Conservation (phyloP, 257 asterid genomes). For the Solanum pennellii region DNA sequence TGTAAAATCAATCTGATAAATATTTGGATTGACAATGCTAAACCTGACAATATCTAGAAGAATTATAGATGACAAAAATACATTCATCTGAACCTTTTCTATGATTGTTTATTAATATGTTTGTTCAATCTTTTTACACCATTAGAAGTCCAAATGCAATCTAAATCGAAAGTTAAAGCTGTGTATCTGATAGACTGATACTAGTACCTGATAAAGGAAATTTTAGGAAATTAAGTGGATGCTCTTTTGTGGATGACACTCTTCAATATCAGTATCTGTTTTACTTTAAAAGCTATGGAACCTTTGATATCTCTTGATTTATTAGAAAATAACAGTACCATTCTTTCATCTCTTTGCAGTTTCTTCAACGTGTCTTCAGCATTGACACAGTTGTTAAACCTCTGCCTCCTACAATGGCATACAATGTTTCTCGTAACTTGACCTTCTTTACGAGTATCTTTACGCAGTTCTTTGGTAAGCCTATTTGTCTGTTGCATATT, state of each 20-base stretch:
- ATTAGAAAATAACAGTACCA: neutral
- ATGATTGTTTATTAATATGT: neutral
- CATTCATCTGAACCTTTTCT: neutral
- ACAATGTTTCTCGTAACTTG: constrained; percentile 75
- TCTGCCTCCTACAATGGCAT: constrained; percentile 82
- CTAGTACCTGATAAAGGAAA: neutral
- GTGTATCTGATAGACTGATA: neutral
- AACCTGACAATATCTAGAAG: neutral
- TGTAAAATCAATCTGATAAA: neutral
- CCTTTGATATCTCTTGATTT: neutral
- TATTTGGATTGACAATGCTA: neutral
- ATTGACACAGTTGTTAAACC: constrained; percentile 86
- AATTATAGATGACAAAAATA: neutral
- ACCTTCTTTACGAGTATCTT: constrained; percentile 90
- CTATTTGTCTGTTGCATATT: neutral
- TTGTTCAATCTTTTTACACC: neutral
- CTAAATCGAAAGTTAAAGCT: neutral
- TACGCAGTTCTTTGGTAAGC: constrained; percentile 83
- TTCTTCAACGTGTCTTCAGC: constrained; percentile 81
- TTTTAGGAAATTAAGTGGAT: neutral
- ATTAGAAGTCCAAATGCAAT: neutral
- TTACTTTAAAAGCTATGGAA: neutral
- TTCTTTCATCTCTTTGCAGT: constrained; percentile 38
- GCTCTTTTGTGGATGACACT: neutral
- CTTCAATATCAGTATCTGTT: neutral